Percentiles rank a stretch among this genome's conserved stretches.
Evolutionary conservation across 768 basidiomycete genomes (phyloP).

Genomic region (Fistulinella prunicolor): DNA sequence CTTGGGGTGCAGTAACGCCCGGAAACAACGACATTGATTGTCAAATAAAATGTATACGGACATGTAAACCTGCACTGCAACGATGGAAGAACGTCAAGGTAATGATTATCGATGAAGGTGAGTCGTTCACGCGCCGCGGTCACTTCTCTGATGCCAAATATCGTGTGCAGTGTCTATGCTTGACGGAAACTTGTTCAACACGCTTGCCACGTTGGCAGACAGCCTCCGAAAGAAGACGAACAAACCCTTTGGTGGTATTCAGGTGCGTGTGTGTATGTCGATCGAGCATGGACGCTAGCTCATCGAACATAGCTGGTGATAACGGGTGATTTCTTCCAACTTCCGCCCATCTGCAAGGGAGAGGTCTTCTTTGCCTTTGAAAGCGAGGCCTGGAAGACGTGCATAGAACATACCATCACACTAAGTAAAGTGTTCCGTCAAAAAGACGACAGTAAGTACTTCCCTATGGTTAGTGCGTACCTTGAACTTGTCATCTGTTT

Average conservation of each 20-base stretch:
- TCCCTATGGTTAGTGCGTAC: background rate
- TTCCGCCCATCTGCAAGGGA: constrained; percentile 49
- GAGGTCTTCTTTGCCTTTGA: constrained; percentile 64
- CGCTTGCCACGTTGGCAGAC: constrained; percentile 50
- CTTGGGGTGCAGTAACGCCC: constrained; percentile 58
- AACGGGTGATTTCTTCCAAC: constrained; percentile 59
- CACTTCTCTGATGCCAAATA: background rate
- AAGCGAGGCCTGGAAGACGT: constrained; percentile 41
- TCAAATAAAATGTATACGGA: constrained; percentile 49
- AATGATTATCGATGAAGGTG: constrained; percentile 66
- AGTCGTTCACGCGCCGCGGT: constrained; percentile 4
- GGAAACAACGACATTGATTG: constrained; percentile 38
- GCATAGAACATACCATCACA: constrained; percentile 57
- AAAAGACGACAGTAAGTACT: constrained; percentile 57
- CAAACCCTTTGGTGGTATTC: constrained; percentile 65
- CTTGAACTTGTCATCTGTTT: background rate
- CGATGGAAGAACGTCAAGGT: constrained; percentile 59
- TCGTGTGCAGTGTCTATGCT: constrained; percentile 61
- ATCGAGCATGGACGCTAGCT: background rate
- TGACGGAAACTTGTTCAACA: constrained; percentile 60
- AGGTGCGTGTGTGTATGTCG: constrained; percentile 34
- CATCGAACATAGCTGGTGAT: constrained; percentile 40
- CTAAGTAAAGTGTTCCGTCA: constrained; percentile 75
- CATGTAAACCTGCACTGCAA: constrained; percentile 50
- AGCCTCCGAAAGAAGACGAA: constrained; percentile 47